Percentiles rank a stretch among this genome's conserved stretches.
Conservation (phyloP, 169 alveolate genomes). For the Theileria sp. region DNA sequence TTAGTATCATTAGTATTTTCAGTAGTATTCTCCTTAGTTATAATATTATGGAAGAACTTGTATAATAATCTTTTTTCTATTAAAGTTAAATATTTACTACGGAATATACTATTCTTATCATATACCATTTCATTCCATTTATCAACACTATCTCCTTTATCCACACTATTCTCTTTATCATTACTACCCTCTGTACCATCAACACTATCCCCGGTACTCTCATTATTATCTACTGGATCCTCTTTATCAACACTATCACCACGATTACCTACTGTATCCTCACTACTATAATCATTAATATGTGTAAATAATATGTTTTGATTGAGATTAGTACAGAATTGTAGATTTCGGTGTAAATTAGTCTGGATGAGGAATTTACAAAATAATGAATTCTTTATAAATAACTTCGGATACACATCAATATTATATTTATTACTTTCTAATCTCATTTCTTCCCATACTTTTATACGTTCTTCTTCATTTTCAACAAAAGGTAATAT, state of each 20-base stretch:
- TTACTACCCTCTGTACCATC: neutral
- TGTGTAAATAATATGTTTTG: neutral
- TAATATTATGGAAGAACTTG: slow-evolving; percentile 5
- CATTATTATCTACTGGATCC: neutral
- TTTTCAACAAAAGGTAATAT: neutral
- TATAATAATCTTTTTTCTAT: slow-evolving; percentile 44
- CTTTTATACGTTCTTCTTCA: neutral
- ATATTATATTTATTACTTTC: slow-evolving; percentile 29
- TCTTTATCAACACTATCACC: neutral
- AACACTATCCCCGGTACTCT: neutral
- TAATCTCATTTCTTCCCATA: neutral
- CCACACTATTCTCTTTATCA: neutral
- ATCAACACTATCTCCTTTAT: neutral
- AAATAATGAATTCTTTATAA: slow-evolving; percentile 8
- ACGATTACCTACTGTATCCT: neutral
- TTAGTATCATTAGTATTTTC: neutral
- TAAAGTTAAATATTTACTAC: slow-evolving; percentile 27
- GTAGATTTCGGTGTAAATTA: slow-evolving; percentile 1
- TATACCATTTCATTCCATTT: neutral
- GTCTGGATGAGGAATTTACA: neutral
- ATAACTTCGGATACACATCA: slow-evolving; percentile 64
- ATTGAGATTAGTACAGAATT: slow-evolving; percentile 30
- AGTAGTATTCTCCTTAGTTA: neutral
- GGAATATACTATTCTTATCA: slow-evolving; percentile 33
- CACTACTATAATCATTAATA: neutral